These are phyloP conservation scores for Starmerella scarabaei DNA, from an alignment of 805 yeast genomes.

Conservation along the genomic window DNA sequence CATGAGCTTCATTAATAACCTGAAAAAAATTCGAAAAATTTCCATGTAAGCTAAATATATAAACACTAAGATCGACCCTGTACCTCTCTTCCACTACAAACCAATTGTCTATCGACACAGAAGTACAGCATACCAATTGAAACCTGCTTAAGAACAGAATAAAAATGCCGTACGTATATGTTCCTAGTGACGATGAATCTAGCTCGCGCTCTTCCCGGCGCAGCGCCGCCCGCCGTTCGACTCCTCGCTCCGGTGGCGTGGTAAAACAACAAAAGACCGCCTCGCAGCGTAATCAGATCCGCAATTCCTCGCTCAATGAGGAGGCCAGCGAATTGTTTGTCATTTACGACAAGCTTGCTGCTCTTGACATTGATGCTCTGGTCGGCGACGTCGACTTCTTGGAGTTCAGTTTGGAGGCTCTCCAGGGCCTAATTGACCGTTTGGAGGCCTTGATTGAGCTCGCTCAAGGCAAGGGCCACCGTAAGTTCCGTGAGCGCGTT, in stretches of 20 bases:
- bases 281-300: slow-evolving; percentile 6
- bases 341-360: slow-evolving; percentile 21
- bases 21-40: slow-evolving; percentile 17
- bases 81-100: background rate
- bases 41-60: slow-evolving; percentile 5
- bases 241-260: slow-evolving; percentile 8
- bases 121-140: too few relatives aligned
- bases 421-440: slow-evolving; percentile 21
- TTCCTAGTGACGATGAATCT: slow-evolving; percentile 22
- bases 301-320: slow-evolving; percentile 16
- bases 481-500: slow-evolving; percentile 22
- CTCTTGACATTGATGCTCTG: slow-evolving; percentile 22
- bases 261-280: slow-evolving; percentile 5
- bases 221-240: background rate
- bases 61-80: slow-evolving; percentile 3
- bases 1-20: slow-evolving; percentile 13
- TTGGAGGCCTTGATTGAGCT: slow-evolving; percentile 19
- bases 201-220: background rate
- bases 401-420: slow-evolving; percentile 15
- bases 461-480: slow-evolving; percentile 20
- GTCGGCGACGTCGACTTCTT: slow-evolving; percentile 22
- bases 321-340: slow-evolving; percentile 22
- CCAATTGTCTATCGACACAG: too few relatives aligned
- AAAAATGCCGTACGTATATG: slow-evolving; percentile 24
- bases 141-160: background rate